Base-by-base conservation (phyloP, 495 filamentous ascomycete species). In the Aspergillus bridgeri region DNA sequence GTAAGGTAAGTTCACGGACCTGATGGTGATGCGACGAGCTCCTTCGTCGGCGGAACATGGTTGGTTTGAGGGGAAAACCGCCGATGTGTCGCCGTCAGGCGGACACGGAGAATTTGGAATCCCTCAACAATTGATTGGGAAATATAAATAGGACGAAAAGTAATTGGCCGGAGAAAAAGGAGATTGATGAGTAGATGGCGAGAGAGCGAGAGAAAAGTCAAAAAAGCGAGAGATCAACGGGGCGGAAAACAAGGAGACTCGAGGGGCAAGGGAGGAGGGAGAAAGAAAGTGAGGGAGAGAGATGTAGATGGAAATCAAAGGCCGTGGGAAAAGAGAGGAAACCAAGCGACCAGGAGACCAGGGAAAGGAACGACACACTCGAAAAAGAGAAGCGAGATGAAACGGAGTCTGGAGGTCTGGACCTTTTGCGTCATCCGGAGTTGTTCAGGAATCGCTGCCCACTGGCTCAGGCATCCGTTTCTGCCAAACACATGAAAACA, bases 1-100 rank as follows among this genome's bases (percentile, higher is more conserved):
- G n/a, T n/a, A n/a, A n/a, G n/a, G n/a, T n/a, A 11, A 25, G 15
- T 4, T 23, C 29, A 18, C 65, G 50, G 65, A 86, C 82, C 67
- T 81, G 80, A 67, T 82, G 80, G 66, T 82, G 81, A 61, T 80
- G 79, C 21, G 72, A 74, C 42, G 77, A 71, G 69, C 77, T 81
- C 70, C 79, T 82, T 62, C 68, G 67, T 65, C 76, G 78, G 55
- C 74, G 69, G 60, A 84, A 83, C 80, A 84, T 84, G 68, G 58
- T 73, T 19, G 15, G 6, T 8, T 67, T 53, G 56, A 51, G 29
- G 47, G 20, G 27, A 21, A 53, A 47, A 42, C 55, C 33, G 54
- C 49, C 24, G 11, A 20, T 23, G 20, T 53, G 50, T 53, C 50
- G 27, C 29, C 51, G 51, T 43, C 27, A 20, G 51, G 51, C 25